Percentiles rank a stretch among this genome's conserved stretches.
phyloP scores from a whole-genome alignment of 2,329 filamentous ascomycete species.

The Lecanoromycetidae sp. region DNA sequence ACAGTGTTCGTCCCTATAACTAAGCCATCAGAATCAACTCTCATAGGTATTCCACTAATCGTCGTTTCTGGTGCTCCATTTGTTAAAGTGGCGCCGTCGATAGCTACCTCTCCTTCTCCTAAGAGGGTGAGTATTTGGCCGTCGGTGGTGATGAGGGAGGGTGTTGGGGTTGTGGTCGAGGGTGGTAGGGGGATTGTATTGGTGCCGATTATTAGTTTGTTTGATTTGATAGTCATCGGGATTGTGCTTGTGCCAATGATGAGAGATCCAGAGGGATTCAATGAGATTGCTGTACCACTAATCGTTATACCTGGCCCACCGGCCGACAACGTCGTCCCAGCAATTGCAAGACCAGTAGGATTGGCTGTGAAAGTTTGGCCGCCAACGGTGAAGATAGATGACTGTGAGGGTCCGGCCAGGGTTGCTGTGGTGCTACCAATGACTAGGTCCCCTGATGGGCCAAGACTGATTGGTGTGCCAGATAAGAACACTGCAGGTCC shows the following conservation, averaged over 20 bases:
- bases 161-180: background rate
- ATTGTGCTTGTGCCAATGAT: background rate
- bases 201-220: too few relatives aligned
- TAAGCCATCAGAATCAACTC: background rate
- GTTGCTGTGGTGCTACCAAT: background rate
- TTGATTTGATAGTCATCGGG: too few relatives aligned
- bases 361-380: slow-evolving; percentile 3
- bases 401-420: background rate
- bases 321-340: background rate
- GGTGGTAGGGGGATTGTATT: background rate
- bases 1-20: background rate
- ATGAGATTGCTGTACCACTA: background rate
- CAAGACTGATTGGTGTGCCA: slow-evolving; percentile 4
- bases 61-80: background rate
- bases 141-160: background rate
- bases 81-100: background rate
- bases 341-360: background rate
- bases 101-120: background rate
- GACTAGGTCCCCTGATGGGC: background rate
- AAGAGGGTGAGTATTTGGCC: background rate
- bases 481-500: background rate
- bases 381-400: slow-evolving; percentile 1
- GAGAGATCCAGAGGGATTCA: background rate
- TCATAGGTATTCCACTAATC: background rate
- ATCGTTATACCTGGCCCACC: background rate